These are phyloP conservation scores for Penicillium cataractarum DNA, from an alignment of 495 filamentous ascomycete species.

Conservation along the genomic window DNA sequence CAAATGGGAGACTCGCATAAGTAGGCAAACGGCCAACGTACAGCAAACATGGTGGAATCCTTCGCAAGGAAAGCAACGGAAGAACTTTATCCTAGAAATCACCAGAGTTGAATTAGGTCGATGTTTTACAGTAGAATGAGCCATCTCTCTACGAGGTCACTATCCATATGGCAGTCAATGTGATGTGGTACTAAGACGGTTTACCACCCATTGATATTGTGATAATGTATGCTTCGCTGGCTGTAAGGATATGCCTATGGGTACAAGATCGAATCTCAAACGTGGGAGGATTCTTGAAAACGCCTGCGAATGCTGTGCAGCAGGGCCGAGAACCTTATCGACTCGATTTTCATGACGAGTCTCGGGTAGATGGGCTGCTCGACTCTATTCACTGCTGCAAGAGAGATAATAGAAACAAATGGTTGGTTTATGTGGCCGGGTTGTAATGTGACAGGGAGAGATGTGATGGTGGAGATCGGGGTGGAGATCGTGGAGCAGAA, in stretches of 20 bases:
- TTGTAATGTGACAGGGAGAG: constrained; percentile 1
- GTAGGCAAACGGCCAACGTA: background rate
- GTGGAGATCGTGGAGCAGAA: constrained; percentile 1
- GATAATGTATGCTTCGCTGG: background rate
- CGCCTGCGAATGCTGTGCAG: constrained; percentile 24
- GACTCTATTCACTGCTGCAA: background rate
- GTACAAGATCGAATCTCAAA: constrained; percentile 11
- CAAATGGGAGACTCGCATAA: background rate
- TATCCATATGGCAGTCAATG: background rate
- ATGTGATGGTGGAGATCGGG: background rate
- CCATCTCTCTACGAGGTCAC: background rate
- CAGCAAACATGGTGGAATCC: background rate
- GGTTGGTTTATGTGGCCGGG: background rate
- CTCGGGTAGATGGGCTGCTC: background rate
- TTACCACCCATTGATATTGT: background rate
- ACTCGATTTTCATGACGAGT: constrained; percentile 17
- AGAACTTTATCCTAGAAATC: background rate
- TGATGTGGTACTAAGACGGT: background rate
- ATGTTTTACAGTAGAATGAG: too few relatives aligned
- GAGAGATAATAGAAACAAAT: background rate
- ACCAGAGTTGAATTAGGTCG: background rate
- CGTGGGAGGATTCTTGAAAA: background rate
- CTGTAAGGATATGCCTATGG: constrained; percentile 4
- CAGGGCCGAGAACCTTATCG: background rate
- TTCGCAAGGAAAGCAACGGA: background rate